Evolutionary conservation across 139 green algal genomes (phyloP), one percentile per base, ranked within the genome.

Genomic region (Klebsormidium nitens): DNA sequence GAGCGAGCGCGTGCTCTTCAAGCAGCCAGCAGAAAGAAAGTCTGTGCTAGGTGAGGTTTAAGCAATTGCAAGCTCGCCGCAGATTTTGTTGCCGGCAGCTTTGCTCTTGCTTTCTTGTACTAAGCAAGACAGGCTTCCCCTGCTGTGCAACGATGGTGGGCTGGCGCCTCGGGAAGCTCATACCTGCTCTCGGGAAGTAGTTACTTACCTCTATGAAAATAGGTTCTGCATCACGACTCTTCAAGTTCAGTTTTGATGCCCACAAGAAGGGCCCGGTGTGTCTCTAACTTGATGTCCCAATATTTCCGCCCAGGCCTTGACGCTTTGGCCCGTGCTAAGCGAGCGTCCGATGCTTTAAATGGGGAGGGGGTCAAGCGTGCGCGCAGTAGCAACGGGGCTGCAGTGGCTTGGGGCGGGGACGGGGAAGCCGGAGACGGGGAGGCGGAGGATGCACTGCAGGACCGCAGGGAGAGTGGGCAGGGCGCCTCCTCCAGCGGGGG

Each of bases 1-100:
- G n/a, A n/a, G n/a, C n/a, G 69, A 76, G 44, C 48, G 69, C 31
- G 19, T 76, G n/a, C 23, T 75, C 48, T 78, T 78, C 40, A 78
- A 78, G 40, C 66, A 48, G 17, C 71, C 71, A 23, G 55, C 71
- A 6, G 40, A 75, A 29, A 37, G 65, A 23, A 78, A 78, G 50
- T 78, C 71, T 14, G 64, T 77, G 23, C 68, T 78, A 17, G 71
- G 71, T 48, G 19, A 38, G 56, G 17, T 17, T 17, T 34, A 64
- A n/a, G 31, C 17, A 64, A 64, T 14, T 48, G 17, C 17, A 14
- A 34, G 56, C 19, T 59, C 17, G 56, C 17, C 56, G 14, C 17
- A 14, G 19, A 14, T 64, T 48, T n/a, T 19, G 17, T 59, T 17
- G 56, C 28, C 17, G 17, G 17, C 14, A n/a, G 56, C 31, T 38